Conservation (phyloP, 371 early-diverging fungal genomes). For the Syncephalis plumigaleata region DNA sequence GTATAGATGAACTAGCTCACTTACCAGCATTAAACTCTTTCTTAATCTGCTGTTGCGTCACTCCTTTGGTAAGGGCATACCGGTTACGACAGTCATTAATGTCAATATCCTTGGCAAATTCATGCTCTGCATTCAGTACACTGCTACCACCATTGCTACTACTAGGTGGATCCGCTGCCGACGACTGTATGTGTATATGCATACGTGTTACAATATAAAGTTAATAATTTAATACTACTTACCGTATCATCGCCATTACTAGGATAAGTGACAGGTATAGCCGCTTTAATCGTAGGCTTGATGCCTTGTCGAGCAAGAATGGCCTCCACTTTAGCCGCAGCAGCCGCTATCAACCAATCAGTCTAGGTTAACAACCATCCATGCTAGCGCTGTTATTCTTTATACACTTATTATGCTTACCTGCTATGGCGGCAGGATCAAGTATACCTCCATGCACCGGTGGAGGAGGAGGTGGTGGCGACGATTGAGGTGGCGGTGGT, state of each 20-base stretch:
- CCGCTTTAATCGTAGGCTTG: slow-evolving; percentile 7
- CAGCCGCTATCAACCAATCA: slow-evolving; percentile 15
- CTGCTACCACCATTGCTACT: slow-evolving; percentile 7
- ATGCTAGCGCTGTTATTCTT: background rate
- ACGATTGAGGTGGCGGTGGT: slow-evolving; percentile 4
- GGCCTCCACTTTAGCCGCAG: slow-evolving; percentile 34
- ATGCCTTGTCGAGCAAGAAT: slow-evolving; percentile 35
- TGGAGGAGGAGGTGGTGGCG: slow-evolving; percentile 1
- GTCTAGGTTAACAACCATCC: background rate
- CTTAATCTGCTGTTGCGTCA: slow-evolving; percentile 51
- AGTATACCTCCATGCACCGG: slow-evolving; percentile 2
- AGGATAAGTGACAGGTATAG: background rate
- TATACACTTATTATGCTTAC: background rate
- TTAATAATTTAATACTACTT: too few species aligned
- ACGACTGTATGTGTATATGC: background rate
- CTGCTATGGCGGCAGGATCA: slow-evolving; percentile 5
- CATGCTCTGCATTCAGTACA: slow-evolving; percentile 22
- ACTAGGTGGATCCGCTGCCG: background rate
- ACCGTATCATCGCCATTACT: background rate
- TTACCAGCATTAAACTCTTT: slow-evolving; percentile 53
- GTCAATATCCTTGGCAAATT: slow-evolving; percentile 38
- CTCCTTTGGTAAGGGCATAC: slow-evolving; percentile 58
- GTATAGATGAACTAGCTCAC: background rate
- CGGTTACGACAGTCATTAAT: slow-evolving; percentile 72
- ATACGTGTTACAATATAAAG: background rate